These are phyloP conservation scores for Populus tremula DNA, from an alignment of 345 rosid genomes.

Conservation along the genomic window DNA sequence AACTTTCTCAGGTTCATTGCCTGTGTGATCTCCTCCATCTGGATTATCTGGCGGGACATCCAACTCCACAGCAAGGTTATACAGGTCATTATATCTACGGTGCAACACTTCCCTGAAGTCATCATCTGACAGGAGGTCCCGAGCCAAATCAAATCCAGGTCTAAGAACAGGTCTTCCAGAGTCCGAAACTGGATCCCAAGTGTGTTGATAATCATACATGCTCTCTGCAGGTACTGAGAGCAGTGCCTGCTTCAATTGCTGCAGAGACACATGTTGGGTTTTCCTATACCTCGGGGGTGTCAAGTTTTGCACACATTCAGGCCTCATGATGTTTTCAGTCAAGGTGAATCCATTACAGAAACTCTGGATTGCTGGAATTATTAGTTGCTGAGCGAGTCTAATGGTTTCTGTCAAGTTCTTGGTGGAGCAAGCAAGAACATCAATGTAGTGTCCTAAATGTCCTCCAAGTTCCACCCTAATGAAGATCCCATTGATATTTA, in stretches of 20 bases:
- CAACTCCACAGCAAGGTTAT: slow-evolving; percentile 81
- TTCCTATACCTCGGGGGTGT: slow-evolving; percentile 78
- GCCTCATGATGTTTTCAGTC: slow-evolving; percentile 71
- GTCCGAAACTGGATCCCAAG: slow-evolving; percentile 70
- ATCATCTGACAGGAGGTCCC: slow-evolving; percentile 87
- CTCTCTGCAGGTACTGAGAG: slow-evolving; percentile 86
- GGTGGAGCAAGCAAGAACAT: slow-evolving; percentile 85
- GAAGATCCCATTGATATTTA: slow-evolving; percentile 72
- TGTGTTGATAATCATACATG: slow-evolving; percentile 94
- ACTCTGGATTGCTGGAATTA: slow-evolving; percentile 78
- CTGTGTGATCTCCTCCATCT: slow-evolving; percentile 38
- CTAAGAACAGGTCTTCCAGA: slow-evolving; percentile 56
- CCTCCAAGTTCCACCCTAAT: slow-evolving; percentile 92
- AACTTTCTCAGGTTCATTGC: slow-evolving; percentile 48
- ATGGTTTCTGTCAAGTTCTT: slow-evolving; percentile 85
- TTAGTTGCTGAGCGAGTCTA: slow-evolving; percentile 66
- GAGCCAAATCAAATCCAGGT: slow-evolving; percentile 82
- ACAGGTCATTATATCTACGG: slow-evolving; percentile 69
- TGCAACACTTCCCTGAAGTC: slow-evolving; percentile 91
- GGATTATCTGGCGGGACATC: slow-evolving; percentile 62
- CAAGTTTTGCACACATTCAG: slow-evolving; percentile 70
- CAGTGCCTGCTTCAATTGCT: slow-evolving; percentile 70
- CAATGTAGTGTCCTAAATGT: slow-evolving; percentile 78
- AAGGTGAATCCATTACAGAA: slow-evolving; percentile 78
- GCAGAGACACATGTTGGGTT: slow-evolving; percentile 60